Evolutionary conservation across 495 filamentous ascomycete species (phyloP).

Genomic region (Tuber melanosporum): DNA sequence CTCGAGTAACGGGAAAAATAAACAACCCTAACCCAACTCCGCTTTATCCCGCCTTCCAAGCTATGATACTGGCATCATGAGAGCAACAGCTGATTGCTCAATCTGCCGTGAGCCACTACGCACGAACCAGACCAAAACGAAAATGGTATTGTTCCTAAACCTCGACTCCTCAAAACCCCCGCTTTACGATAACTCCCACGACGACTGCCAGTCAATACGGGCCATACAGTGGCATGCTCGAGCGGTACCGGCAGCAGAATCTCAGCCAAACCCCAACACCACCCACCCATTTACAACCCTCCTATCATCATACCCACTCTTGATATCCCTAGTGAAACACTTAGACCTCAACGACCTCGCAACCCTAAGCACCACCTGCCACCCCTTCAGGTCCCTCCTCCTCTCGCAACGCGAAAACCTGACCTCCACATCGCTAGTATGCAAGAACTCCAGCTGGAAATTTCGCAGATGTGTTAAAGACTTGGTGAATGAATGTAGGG

Average conservation of each 20-base stretch:
- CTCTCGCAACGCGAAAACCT: constrained; percentile 20
- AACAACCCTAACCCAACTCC: constrained; percentile 24
- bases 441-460: constrained; percentile 9
- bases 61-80: not conserved
- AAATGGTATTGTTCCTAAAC: constrained; percentile 33
- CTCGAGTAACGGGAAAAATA: not conserved
- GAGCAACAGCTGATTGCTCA: not conserved
- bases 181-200: not conserved
- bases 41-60: not conserved
- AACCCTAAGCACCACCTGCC: constrained; percentile 26
- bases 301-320: constrained; percentile 32
- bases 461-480: constrained; percentile 24
- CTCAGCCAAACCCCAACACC: constrained; percentile 13
- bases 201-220: not conserved
- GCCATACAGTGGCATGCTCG: not conserved
- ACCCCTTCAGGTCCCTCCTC: constrained; percentile 28
- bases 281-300: constrained; percentile 25
- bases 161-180: constrained; percentile 7
- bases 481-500: constrained; percentile 22
- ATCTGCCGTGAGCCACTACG: not conserved
- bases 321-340: constrained; percentile 19
- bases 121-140: not conserved
- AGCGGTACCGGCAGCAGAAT: not conserved
- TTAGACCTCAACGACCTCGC: constrained; percentile 38
- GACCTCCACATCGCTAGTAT: constrained; percentile 18